Evolutionary conservation across 169 alveolate genomes (phyloP), one percentile per base, ranked within the genome.

Genomic region (Plasmodium inui): DNA sequence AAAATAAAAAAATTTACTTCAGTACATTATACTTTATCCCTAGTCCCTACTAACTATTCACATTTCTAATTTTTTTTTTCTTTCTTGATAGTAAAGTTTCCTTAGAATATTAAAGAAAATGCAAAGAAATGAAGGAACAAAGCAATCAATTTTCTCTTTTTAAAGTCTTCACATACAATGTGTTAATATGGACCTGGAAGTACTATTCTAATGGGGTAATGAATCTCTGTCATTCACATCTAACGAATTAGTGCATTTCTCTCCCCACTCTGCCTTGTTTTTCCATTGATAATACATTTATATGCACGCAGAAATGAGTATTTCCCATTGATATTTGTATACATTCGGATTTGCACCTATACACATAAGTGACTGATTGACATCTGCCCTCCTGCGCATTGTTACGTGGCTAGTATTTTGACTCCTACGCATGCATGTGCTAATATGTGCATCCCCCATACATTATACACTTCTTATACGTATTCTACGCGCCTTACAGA

Each of bases 81-180:
- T 74, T 72, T 17, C 37, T 32, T 74, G 19, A 17, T 74, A 74
- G 32, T 34, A 10, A 74, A 74, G 26, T 12, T 34, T 34, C 8
- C 10, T 17, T 6, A 19, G 44, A 32, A 32, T 37, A 30, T 74
- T 34, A 19, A 74, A 74, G 83, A 74, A 74, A 74, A 74, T 30
- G 83, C 37, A 1, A 55, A 12, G 17, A 74, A 22, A 74, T 32
- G 83, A 74, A 17, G 55, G 83, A 17, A 32, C 83, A 32, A 74
- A 74, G 57, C 37, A 74, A 41, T 74, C 41, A 74, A 34, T 74
- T 74, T 32, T 74, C n/a, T 74, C 44, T 74, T 74, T 74, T 74
- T 34, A 74, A 74, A 74, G 41, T 74, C 41, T 74, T 74, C 41
- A 74, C 83, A 17, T 74, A 74, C 41, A 74, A 74, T 34, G 83